Evolutionary conservation across 148 eudicot species (phyloP), one percentile per base, ranked within the genome.

Genomic region (Rhododendron williamsianum): DNA sequence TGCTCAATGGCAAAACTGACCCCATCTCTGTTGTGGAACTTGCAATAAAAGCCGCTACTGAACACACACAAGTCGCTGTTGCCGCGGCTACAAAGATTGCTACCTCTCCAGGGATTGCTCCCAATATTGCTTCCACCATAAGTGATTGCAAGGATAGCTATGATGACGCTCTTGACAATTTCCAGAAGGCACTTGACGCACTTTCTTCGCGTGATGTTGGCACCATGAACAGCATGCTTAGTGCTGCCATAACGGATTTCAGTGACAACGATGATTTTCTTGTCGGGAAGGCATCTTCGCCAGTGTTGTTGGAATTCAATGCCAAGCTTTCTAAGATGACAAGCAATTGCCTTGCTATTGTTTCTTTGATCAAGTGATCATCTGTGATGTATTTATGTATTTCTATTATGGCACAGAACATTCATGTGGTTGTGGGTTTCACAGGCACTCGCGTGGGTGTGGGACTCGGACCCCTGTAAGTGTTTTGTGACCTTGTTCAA

Each of bases 261-360:
- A 82, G 88, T 15, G 92, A 90, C 16, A 88, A 91, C 51, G 85
- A 88, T 27, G 93, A 90, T 54, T 83, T 23, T 23, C 86, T 85
- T 41, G 1, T 21, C 2, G 91, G 86, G 11, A 7, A 16, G 11
- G 6, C 2, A 0, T 90, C 89, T 4, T 84, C 86, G 74, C 36
- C 36, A 0, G 0, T 3, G 0, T 36, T 91, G 58, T 19, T 78
- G 8, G 81, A 45, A 1, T 65, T 45, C 63, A 84, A 83, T 9
- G 71, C 41, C 1, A 89, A 38, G 67, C 78, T 93, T 78, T 38
- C 30, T 6, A 67, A 91, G 27, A 87, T 93, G 91, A 87, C 91
- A 25, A 91, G 90, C 81, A 91, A 90, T 81, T 91, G 92, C 60
- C 92, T 93, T 63, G 87, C 92, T 16, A 87, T 89, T 11, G 78